Evolutionary conservation across 768 basidiomycete species (phyloP).

Genomic region (Phlebiopsis gigantea): DNA sequence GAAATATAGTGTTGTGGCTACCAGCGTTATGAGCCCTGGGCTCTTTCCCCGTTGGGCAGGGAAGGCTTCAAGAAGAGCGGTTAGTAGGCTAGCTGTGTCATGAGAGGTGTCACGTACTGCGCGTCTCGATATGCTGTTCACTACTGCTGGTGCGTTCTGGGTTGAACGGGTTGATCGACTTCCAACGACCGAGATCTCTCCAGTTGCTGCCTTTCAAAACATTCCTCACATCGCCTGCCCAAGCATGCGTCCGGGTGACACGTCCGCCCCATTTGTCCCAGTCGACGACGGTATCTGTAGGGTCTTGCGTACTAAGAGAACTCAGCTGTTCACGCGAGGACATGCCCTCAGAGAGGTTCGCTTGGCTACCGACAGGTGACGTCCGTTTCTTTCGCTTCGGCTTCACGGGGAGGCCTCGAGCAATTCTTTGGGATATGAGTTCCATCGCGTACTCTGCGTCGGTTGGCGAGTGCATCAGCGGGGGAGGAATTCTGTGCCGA

Average conservation of each 20-base stretch:
- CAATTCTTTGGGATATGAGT: constrained; percentile 55
- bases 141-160: constrained; percentile 5
- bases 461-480: constrained; percentile 52
- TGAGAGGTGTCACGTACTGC: constrained; percentile 14
- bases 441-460: constrained; percentile 71
- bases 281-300: constrained; percentile 27
- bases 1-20: constrained; percentile 43
- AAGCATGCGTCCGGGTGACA: constrained; percentile 40
- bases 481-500: constrained; percentile 37
- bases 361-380: constrained; percentile 1
- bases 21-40: constrained; percentile 59
- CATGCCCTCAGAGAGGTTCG: not conserved
- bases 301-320: not conserved
- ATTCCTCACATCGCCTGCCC: constrained; percentile 34
- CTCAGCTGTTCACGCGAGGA: not conserved
- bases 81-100: not conserved
- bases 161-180: constrained; percentile 4
- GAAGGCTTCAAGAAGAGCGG: constrained; percentile 37
- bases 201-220: constrained; percentile 29
- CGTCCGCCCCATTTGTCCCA: constrained; percentile 57
- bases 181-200: constrained; percentile 20
- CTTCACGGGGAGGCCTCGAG: constrained; percentile 45
- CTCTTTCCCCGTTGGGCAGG: constrained; percentile 48
- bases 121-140: constrained; percentile 17
- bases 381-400: constrained; percentile 22